Percentiles rank a stretch among this genome's conserved stretches.
Conservation (phyloP, 2,329 filamentous ascomycete species). For the Fusarium haematococcum region DNA sequence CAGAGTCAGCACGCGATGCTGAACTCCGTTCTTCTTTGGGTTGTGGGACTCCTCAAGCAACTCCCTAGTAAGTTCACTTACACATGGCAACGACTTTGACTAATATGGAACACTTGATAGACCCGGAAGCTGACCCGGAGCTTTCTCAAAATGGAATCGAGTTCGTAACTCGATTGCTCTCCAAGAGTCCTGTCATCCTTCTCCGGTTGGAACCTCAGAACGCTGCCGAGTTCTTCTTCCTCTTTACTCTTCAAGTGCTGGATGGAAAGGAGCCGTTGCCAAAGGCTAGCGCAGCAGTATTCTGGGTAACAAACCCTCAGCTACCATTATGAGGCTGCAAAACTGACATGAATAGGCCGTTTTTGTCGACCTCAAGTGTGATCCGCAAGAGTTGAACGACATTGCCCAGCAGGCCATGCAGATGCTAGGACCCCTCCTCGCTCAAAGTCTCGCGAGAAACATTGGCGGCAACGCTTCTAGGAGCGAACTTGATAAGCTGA, state of each 20-base stretch:
- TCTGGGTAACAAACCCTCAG: constrained; percentile 71
- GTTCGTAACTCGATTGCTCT: constrained; percentile 73
- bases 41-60: constrained; percentile 70
- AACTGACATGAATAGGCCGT: constrained; percentile 55
- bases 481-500: constrained; percentile 78
- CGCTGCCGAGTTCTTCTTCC: constrained; percentile 74
- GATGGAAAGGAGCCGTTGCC: constrained; percentile 79
- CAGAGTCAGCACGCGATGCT: constrained; percentile 61
- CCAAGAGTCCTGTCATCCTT: constrained; percentile 70
- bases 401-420: constrained; percentile 63
- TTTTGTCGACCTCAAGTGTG: constrained; percentile 62
- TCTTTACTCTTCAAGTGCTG: constrained; percentile 78
- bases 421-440: constrained; percentile 71
- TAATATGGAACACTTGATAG: constrained; percentile 51
- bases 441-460: constrained; percentile 70
- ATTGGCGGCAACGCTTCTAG: constrained; percentile 76
- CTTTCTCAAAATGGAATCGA: constrained; percentile 80
- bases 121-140: constrained; percentile 77
- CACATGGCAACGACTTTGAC: neutral
- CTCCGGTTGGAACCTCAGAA: constrained; percentile 67
- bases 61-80: constrained; percentile 63
- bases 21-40: constrained; percentile 68
- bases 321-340: neutral
- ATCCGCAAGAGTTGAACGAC: constrained; percentile 56
- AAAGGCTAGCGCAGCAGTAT: constrained; percentile 78